Evolutionary conservation across 768 basidiomycete genomes (phyloP).

Genomic region (Ramaria rubella): DNA sequence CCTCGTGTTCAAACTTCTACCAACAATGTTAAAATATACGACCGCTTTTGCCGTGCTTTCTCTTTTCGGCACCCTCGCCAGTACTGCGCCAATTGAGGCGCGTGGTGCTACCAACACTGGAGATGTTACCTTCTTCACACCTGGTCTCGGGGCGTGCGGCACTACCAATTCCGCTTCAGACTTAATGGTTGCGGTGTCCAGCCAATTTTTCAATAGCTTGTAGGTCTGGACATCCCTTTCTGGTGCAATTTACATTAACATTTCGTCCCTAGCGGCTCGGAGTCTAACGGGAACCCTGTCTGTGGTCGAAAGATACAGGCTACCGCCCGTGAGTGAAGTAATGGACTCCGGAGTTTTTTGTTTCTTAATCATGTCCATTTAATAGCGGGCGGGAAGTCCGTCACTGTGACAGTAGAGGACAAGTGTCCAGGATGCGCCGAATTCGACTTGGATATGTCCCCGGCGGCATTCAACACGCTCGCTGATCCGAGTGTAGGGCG

Average conservation of each 20-base stretch:
- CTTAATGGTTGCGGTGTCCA: constrained; percentile 10
- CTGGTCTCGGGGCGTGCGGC: constrained; percentile 11
- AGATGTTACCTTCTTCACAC: constrained; percentile 10
- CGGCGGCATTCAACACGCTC: constrained; percentile 23
- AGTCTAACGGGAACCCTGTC: constrained; percentile 13
- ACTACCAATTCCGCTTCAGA: constrained; percentile 4
- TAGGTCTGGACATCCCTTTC: constrained; percentile 25
- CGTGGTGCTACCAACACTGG: neutral
- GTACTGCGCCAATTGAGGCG: neutral
- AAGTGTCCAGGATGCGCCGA: constrained; percentile 7
- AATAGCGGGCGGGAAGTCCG: constrained; percentile 6
- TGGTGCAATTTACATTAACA: neutral
- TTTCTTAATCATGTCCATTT: too few relatives aligned
- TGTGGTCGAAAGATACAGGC: constrained; percentile 10
- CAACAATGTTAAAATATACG: neutral
- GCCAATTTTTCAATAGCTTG: constrained; percentile 44
- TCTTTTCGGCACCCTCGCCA: neutral
- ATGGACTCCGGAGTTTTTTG: neutral
- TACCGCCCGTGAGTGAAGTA: constrained; percentile 4
- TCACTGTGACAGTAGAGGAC: constrained; percentile 13
- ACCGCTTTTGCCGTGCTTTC: neutral
- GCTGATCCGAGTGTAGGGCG: constrained; percentile 21
- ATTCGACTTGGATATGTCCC: constrained; percentile 14
- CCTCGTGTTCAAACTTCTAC: too few relatives aligned
- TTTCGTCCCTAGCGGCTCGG: constrained; percentile 38